A percentile compares a stretch with the other conserved stretches of the same genome.
These are phyloP conservation scores for Allium sativum DNA, from an alignment of 106 monocot genomes.

Conservation along the genomic window DNA sequence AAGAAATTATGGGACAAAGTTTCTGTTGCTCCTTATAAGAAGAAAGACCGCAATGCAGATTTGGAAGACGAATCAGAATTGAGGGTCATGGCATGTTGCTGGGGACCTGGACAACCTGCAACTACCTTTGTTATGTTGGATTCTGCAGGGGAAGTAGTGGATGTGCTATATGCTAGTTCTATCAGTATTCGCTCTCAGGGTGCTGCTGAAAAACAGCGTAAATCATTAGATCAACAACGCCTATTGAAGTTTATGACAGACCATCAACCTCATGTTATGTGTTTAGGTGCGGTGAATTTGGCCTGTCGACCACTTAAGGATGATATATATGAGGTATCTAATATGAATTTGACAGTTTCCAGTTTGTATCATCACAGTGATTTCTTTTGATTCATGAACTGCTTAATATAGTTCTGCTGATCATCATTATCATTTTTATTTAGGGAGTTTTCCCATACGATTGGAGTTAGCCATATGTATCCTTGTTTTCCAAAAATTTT, in stretches of 20 bases:
- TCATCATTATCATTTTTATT: no score
- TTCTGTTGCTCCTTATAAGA: conserved; percentile 72
- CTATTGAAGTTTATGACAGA: conserved; percentile 79
- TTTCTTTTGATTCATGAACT: no score
- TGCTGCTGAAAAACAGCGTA: conserved; percentile 74
- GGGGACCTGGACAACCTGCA: conserved; percentile 90
- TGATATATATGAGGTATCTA: conserved; percentile 86
- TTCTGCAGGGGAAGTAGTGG: conserved; percentile 85
- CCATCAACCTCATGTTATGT: conserved; percentile 80
- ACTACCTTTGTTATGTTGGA: conserved; percentile 97
- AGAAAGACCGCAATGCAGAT: conserved; percentile 31
- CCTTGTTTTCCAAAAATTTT: no score
- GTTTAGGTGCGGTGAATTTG: conserved; percentile 79
- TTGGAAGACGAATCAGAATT: conserved; percentile 53
- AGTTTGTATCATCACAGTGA: no score
- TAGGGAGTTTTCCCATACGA: no score
- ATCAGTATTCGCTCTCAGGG: conserved; percentile 68
- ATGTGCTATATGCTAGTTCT: conserved; percentile 88
- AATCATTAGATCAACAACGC: conserved; percentile 79
- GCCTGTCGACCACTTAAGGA: conserved; percentile 72
- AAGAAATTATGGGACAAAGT: conserved; percentile 78
- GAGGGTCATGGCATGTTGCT: conserved; percentile 87
- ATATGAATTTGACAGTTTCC: neutral
- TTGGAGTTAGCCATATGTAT: no score
- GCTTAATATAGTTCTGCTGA: no score